Conservation (phyloP, 257 asterid species). For the Primulina eburnea region DNA sequence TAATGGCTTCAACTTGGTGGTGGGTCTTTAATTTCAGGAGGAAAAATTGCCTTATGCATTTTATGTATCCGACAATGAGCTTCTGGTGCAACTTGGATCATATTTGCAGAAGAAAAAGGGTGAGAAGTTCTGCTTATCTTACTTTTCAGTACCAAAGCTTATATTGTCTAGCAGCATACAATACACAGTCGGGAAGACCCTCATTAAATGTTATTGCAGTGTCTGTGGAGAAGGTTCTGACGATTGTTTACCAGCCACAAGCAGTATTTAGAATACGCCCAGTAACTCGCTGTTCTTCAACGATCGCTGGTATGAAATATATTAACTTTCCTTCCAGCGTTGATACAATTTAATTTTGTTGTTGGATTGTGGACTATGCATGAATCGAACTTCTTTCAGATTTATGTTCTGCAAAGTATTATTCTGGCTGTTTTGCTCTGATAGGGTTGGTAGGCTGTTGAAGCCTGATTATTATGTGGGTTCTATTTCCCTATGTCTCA, state of each 20-base stretch:
- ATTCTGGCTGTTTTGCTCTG: not conserved
- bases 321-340: conserved; percentile 6
- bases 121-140: conserved; percentile 23
- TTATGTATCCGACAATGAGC: conserved; percentile 81
- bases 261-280: conserved; percentile 95
- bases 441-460: not conserved
- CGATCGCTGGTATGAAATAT: conserved; percentile 68
- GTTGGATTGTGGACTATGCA: not conserved
- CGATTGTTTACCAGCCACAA: conserved; percentile 91
- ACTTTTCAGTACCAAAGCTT: not conserved
- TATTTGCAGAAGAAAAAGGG: conserved; percentile 81
- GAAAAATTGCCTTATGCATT: conserved; percentile 89
- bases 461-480: not conserved
- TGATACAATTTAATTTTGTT: conserved; percentile 5
- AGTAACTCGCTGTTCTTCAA: conserved; percentile 91
- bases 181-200: conserved; percentile 23
- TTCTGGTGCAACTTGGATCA: conserved; percentile 64
- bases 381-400: conserved; percentile 1
- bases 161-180: not conserved
- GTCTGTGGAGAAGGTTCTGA: conserved; percentile 86
- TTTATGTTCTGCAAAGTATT: conserved; percentile 4
- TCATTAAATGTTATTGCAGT: conserved; percentile 48
- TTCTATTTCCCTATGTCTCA: not conserved
- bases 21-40: conserved; percentile 50
- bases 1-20: conserved; percentile 9